A percentile compares a stretch with the other conserved stretches of the same genome.
These are phyloP conservation scores for Backusella liffmaniae DNA, from an alignment of 192 early-diverging fungal genomes.

Conservation along the genomic window DNA sequence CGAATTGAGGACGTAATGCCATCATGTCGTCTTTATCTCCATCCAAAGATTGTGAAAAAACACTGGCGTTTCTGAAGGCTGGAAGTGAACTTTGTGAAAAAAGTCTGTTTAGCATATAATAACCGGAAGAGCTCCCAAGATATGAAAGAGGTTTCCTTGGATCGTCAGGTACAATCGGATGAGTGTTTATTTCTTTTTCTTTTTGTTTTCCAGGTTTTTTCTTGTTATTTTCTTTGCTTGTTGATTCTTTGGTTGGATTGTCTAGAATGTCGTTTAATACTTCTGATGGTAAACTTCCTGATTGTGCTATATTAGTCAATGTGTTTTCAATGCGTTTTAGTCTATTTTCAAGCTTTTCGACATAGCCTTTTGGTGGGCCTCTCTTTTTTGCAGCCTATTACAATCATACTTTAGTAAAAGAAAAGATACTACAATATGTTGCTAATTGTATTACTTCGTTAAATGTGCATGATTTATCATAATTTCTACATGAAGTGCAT, in stretches of 20 bases:
- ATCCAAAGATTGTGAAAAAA: constrained; percentile 13
- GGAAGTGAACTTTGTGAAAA: neutral
- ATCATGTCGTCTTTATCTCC: constrained; percentile 9
- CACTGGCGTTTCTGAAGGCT: neutral
- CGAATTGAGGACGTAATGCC: neutral
- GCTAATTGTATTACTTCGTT: constrained; percentile 15
- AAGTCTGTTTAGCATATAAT: constrained; percentile 21
- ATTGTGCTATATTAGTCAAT: constrained; percentile 18
- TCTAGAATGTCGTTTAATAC: neutral
- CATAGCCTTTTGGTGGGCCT: constrained; percentile 33
- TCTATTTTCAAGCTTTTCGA: constrained; percentile 27
- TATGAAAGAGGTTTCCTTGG: neutral
- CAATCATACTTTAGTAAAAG: neutral
- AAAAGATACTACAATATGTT: neutral
- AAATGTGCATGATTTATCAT: constrained; percentile 25
- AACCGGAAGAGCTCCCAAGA: constrained; percentile 23
- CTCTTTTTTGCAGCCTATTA: constrained; percentile 29
- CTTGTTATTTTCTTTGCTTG: neutral
- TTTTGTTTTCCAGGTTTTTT: neutral
- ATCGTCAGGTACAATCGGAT: neutral
- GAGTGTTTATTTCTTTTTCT: neutral
- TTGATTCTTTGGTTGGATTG: neutral
- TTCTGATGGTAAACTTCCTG: constrained; percentile 14
- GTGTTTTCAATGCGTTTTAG: constrained; percentile 26
- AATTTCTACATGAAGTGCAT: constrained; percentile 23